phyloP scores from a whole-genome alignment of 805 yeast species.

The Nakazawaea laoshanensis region DNA sequence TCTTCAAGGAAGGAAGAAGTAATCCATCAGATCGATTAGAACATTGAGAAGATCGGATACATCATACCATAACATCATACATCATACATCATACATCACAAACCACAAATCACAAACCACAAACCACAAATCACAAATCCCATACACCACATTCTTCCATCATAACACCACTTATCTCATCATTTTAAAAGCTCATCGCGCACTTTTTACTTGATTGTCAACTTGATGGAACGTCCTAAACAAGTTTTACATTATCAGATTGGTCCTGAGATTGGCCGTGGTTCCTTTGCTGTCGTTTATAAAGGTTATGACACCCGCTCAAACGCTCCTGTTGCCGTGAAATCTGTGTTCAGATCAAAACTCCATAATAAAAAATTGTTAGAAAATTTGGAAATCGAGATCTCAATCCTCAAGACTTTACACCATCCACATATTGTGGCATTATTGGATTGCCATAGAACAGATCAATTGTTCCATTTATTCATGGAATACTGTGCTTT shows the following conservation, averaged over 20 bases:
- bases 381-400: slow-evolving; percentile 89
- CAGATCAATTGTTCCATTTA: slow-evolving; percentile 69
- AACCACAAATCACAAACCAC: no score
- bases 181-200: no score
- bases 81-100: no score
- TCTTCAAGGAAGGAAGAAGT: no score
- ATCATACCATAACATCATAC: no score
- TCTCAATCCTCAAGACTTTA: slow-evolving; percentile 77
- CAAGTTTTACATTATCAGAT: slow-evolving; percentile 42
- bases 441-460: slow-evolving; percentile 73
- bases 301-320: slow-evolving; percentile 59
- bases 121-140: no score
- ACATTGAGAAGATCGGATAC: no score
- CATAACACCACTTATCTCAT: no score
- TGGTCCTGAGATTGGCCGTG: slow-evolving; percentile 89
- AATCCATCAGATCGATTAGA: no score
- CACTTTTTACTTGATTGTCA: no score
- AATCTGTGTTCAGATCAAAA: slow-evolving; percentile 76
- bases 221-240: no score
- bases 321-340: slow-evolving; percentile 71
- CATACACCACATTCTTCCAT: no score
- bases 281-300: slow-evolving; percentile 93
- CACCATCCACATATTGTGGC: slow-evolving; percentile 92
- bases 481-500: slow-evolving; percentile 95
- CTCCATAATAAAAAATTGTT: slow-evolving; percentile 78